phyloP scores from a whole-genome alignment of 768 basidiomycete genomes.

The Myochromella boudieri region DNA sequence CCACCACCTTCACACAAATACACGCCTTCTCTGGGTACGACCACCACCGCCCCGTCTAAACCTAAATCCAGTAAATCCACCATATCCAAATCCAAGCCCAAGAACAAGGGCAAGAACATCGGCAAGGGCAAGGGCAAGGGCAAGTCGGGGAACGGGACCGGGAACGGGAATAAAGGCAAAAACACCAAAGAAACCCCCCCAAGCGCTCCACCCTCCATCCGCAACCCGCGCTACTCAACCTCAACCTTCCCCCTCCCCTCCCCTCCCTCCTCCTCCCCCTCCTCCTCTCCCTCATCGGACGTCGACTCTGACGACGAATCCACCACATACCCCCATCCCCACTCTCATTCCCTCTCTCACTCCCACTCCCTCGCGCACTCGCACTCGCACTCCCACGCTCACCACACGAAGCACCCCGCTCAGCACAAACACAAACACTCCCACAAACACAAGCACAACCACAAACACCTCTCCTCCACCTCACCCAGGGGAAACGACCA shows the following conservation, averaged over 20 bases:
- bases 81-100: constrained; percentile 6
- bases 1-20: neutral
- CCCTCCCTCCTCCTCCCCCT: neutral
- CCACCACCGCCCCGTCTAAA: neutral
- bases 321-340: neutral
- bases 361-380: no score
- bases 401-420: no score
- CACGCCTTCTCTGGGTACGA: neutral
- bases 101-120: constrained; percentile 2
- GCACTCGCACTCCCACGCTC: no score
- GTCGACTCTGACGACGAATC: neutral
- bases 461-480: neutral
- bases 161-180: no score
- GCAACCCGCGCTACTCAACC: neutral
- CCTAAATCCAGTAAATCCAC: neutral
- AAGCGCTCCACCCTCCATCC: neutral
- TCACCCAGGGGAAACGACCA: neutral
- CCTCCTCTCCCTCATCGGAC: constrained; percentile 1
- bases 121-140: no score
- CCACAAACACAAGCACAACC: neutral
- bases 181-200: no score
- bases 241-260: neutral
- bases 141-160: no score
- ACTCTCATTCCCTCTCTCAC: neutral
- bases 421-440: neutral